Base-by-base conservation (phyloP, 257 asterid genomes). In the Nicotiana noctiflora region DNA sequence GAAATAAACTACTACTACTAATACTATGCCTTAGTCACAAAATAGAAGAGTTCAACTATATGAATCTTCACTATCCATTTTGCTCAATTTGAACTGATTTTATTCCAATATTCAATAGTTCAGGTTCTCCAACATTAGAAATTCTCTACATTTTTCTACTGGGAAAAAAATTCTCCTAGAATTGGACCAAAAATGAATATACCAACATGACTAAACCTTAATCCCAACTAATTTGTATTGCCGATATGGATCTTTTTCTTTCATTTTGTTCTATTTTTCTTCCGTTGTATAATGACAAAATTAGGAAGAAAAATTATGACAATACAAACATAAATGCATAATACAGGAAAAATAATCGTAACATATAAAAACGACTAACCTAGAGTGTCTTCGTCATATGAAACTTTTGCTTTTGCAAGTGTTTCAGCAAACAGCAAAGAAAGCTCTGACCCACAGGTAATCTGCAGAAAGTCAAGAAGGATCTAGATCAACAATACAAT, bases 361-460 rank as follows among this genome's bases (percentile, higher is more conserved):
- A 44, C 61, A 18, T 53, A 34, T 61, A 40, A 12, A 61, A 65
- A 81, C 52, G 78, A 90, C 93, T 82, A 79, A 93, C 99, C 99
- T 78, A 95, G 92, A 77, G 85, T 84, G 76, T 89, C 90, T 10
- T 92, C 96, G 25, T 90, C 87, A 46, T 83, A 95, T 15, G 94
- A 86, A 84, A 86, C n/a, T 82, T 91, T 92, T 82, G 96, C 97
- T 86, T 93, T 93, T 64, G 88, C 93, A 75, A 95, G 99, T 52
- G 92, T 90, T 74, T 92, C 99, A 79, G 92, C 94, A 49, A 90
- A 95, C 86, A 90, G 49, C 82, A 92, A 88, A 80, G 98, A 97
- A 86, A 95, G 98, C 91, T 95, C 99, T 40, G 96, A 90, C 78
- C 98, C 99, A 86, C 99, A 95, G 7, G 97, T 95, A 79, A 93